phyloP scores from a whole-genome alignment of 306 rosid genomes.

The Fragaria ananassa region DNA sequence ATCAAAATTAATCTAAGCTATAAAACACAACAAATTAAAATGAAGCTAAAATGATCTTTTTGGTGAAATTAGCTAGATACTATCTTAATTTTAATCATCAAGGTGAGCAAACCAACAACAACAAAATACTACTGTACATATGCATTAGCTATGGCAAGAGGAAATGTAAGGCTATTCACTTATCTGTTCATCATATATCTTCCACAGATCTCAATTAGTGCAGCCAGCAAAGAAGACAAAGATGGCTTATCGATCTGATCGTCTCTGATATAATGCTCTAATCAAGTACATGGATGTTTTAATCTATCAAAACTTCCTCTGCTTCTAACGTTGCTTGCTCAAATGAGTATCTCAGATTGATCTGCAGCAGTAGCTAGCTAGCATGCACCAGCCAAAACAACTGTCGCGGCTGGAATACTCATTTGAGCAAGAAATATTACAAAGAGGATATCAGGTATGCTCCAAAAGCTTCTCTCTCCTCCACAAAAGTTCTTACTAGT shows the following conservation, averaged over 20 bases:
- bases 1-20: not conserved
- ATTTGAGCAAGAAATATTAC: slow-evolving; percentile 95
- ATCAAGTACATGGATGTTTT: not conserved
- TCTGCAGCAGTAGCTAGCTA: slow-evolving; percentile 11
- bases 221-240: not conserved
- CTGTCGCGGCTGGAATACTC: slow-evolving; percentile 72
- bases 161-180: not conserved
- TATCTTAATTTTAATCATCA: not conserved
- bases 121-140: not conserved
- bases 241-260: not conserved
- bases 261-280: not conserved
- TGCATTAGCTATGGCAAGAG: not conserved
- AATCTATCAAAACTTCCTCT: slow-evolving; percentile 6
- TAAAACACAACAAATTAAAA: too few species aligned
- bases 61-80: not conserved
- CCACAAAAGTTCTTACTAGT: not conserved
- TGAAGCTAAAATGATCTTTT: too few species aligned
- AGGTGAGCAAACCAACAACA: not conserved
- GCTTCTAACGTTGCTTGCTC: slow-evolving; percentile 56
- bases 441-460: slow-evolving; percentile 16
- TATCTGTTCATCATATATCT: not conserved
- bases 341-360: slow-evolving; percentile 67
- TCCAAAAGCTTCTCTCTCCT: slow-evolving; percentile 1
- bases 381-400: not conserved
- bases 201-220: not conserved